Conservation (phyloP, 2,329 filamentous ascomycete genomes). For the Aspergillus latus region DNA sequence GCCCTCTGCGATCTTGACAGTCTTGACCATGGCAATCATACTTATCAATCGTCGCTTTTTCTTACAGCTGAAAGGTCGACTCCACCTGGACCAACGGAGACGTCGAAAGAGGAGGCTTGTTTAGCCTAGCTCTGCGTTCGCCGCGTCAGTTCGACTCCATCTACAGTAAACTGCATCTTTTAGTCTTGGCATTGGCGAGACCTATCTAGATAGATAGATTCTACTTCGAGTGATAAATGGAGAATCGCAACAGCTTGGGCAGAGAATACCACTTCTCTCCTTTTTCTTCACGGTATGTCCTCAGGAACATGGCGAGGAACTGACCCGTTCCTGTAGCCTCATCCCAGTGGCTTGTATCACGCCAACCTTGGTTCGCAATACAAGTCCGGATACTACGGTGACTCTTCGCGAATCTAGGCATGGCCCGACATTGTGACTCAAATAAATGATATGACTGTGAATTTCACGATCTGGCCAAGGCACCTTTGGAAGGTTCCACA, state of each 20-base stretch:
- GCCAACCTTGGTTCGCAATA: neutral
- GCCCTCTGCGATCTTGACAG: constrained; percentile 4
- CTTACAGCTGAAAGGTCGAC: neutral
- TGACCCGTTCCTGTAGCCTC: neutral
- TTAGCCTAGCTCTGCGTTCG: neutral
- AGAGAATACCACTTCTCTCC: neutral
- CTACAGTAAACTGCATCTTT: neutral
- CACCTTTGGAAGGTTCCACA: neutral
- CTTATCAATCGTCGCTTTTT: neutral
- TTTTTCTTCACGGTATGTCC: neutral
- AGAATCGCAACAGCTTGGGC: neutral
- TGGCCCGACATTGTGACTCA: neutral
- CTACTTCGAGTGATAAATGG: neutral
- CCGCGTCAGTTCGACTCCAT: neutral
- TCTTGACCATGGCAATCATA: constrained; percentile 10
- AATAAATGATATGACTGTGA: neutral
- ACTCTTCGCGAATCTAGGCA: neutral
- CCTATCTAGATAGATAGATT: neutral
- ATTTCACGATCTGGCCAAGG: neutral
- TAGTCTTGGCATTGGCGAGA: neutral
- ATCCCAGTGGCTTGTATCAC: neutral
- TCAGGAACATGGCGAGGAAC: neutral
- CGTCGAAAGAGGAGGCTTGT: neutral
- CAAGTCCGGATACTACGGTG: neutral
- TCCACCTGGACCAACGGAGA: neutral